A percentile compares a stretch with the other conserved stretches of the same genome.
These are phyloP conservation scores for Mycena pura DNA, from an alignment of 768 basidiomycete genomes.

Conservation along the genomic window DNA sequence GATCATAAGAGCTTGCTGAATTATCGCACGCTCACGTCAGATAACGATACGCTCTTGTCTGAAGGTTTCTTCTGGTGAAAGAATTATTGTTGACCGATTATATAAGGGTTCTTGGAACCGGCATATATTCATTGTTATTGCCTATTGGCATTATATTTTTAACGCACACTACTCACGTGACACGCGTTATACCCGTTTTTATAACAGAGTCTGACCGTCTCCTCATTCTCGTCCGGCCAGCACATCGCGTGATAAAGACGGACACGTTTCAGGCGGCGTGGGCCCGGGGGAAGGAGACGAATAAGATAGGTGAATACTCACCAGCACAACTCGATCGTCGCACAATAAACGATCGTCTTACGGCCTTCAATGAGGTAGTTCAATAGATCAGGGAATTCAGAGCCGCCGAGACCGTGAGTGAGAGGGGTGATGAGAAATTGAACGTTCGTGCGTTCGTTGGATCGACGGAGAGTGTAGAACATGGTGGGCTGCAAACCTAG, in stretches of 20 bases:
- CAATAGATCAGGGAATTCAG: slow-evolving; percentile 6
- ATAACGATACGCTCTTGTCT: too few relatives aligned
- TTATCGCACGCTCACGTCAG: too few relatives aligned
- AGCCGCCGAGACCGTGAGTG: neutral
- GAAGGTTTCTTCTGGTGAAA: too few relatives aligned
- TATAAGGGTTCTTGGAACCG: too few relatives aligned
- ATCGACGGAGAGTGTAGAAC: neutral
- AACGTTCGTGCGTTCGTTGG: slow-evolving; percentile 9
- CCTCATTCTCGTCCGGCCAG: slow-evolving; percentile 5
- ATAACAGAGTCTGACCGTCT: too few relatives aligned
- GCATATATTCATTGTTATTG: too few relatives aligned
- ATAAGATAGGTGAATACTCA: slow-evolving; percentile 13
- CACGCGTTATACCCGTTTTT: too few relatives aligned
- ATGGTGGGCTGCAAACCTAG: neutral
- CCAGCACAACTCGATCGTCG: slow-evolving; percentile 19
- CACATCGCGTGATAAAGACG: slow-evolving; percentile 18
- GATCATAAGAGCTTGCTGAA: too few relatives aligned
- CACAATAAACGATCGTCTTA: slow-evolving; percentile 14
- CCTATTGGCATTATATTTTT: too few relatives aligned
- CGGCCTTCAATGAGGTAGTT: neutral
- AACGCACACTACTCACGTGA: too few relatives aligned
- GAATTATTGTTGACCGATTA: too few relatives aligned
- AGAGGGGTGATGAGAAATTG: neutral
- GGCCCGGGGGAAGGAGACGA: neutral
- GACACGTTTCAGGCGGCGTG: neutral